These are phyloP conservation scores for Mortierella alpina DNA, from an alignment of 192 early-diverging fungal genomes.

Conservation along the genomic window DNA sequence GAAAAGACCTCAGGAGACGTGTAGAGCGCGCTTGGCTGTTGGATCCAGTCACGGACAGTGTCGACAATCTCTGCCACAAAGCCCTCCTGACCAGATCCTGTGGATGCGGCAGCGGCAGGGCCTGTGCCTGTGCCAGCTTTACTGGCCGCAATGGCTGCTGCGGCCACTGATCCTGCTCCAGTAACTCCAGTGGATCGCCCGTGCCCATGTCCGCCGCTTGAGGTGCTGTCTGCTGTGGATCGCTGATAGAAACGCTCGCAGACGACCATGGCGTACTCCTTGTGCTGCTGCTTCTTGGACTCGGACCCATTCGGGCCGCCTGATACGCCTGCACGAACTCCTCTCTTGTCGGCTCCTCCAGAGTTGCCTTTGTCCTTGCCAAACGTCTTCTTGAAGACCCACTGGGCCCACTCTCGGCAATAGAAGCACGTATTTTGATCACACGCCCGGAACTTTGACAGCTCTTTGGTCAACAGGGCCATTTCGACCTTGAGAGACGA, in stretches of 20 bases:
- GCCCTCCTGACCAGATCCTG: constrained; percentile 25
- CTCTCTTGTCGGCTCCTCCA: constrained; percentile 29
- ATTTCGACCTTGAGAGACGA: constrained; percentile 75
- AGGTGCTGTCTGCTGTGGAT: constrained; percentile 34
- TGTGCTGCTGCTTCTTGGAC: constrained; percentile 41
- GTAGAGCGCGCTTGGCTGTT: constrained; percentile 57
- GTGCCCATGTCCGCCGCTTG: constrained; percentile 14
- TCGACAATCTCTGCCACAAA: constrained; percentile 51
- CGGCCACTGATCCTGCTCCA: constrained; percentile 41
- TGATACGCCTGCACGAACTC: constrained; percentile 41
- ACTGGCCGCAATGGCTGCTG: constrained; percentile 43
- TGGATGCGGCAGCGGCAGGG: constrained; percentile 6
- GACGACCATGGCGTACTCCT: constrained; percentile 51
- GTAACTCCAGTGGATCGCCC: constrained; percentile 16
- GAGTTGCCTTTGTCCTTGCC: constrained; percentile 38
- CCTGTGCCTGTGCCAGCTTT: constrained; percentile 42
- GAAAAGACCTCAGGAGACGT: constrained; percentile 61
- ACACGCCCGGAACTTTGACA: constrained; percentile 76
- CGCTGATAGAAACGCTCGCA: constrained; percentile 50
- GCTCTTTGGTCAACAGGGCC: constrained; percentile 71
- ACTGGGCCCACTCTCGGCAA: constrained; percentile 85
- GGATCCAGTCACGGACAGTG: constrained; percentile 56
- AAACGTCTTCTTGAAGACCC: constrained; percentile 77
- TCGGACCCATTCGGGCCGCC: constrained; percentile 18
- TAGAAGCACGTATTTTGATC: constrained; percentile 78